Percentiles rank a stretch among this genome's conserved stretches.
These are phyloP conservation scores for Phytophthora capsici DNA, from an alignment of 352 stramenopile species.

Conservation along the genomic window DNA sequence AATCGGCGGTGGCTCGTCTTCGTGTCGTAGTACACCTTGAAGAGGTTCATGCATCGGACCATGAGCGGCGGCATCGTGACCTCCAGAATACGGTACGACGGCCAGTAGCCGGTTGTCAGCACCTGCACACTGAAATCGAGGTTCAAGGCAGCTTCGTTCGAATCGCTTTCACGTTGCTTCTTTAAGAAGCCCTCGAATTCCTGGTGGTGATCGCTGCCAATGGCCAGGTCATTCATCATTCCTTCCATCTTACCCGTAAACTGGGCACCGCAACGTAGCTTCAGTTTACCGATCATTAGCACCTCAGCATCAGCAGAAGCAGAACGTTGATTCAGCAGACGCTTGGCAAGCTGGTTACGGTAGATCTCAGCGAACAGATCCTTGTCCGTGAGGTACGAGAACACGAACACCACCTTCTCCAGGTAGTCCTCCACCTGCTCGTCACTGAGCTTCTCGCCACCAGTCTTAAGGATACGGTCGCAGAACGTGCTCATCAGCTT, in stretches of 20 bases:
- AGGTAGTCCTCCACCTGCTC: constrained; percentile 97
- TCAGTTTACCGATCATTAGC: constrained; percentile 99
- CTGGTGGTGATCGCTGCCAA: constrained; percentile 96
- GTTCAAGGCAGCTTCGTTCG: constrained; percentile 50
- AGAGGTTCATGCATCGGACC: constrained; percentile 96
- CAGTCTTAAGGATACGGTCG: constrained; percentile 98
- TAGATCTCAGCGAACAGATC: constrained; percentile 99
- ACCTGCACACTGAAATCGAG: constrained; percentile 98
- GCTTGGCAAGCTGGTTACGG: constrained; percentile 98
- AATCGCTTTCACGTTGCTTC: constrained; percentile 75
- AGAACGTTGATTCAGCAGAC: constrained; percentile 98
- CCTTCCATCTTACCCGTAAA: constrained; percentile 99
- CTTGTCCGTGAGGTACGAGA: constrained; percentile 99
- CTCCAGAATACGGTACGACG: constrained; percentile 97
- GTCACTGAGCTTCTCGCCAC: constrained; percentile 98
- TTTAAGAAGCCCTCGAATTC: constrained; percentile 96
- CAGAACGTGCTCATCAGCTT: constrained; percentile 99
- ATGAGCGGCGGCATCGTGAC: constrained; percentile 95
- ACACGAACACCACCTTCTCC: constrained; percentile 98
- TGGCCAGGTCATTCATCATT: constrained; percentile 99
- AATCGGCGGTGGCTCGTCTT: constrained; percentile 95
- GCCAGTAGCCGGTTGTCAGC: constrained; percentile 99
- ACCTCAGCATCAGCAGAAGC: constrained; percentile 98
- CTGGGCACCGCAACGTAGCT: constrained; percentile 98
- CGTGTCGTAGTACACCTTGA: constrained; percentile 95